Conservation (phyloP, 2,329 filamentous ascomycete genomes). For the Fusarium tjaetaba region DNA sequence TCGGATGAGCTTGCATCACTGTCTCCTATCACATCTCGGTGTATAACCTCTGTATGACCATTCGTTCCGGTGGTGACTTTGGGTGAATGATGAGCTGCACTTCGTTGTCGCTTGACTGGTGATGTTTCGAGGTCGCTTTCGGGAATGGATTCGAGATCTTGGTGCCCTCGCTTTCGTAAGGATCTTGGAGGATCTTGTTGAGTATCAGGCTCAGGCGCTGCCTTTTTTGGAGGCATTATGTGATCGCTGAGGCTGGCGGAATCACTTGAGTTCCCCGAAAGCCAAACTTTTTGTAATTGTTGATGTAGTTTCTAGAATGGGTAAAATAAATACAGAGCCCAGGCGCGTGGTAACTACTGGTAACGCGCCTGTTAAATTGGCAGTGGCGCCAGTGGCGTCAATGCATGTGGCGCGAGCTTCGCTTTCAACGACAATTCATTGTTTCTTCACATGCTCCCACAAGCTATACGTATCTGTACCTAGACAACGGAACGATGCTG, state of each 20-base stretch:
- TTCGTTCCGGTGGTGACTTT: slow-evolving; percentile 11
- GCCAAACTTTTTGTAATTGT: background rate
- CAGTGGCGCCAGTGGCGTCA: slow-evolving; percentile 40
- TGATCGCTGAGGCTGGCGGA: background rate
- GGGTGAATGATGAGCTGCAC: slow-evolving; percentile 24
- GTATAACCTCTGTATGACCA: slow-evolving; percentile 38
- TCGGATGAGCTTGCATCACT: slow-evolving; percentile 15
- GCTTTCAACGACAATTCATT: slow-evolving; percentile 1
- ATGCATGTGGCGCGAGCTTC: slow-evolving; percentile 39
- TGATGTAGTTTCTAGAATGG: slow-evolving; percentile 5
- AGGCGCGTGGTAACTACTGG: slow-evolving; percentile 34
- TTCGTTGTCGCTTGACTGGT: slow-evolving; percentile 48
- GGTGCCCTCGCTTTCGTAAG: slow-evolving; percentile 40
- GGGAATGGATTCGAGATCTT: slow-evolving; percentile 43
- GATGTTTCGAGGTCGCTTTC: slow-evolving; percentile 44
- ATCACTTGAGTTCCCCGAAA: background rate
- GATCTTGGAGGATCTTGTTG: slow-evolving; percentile 23
- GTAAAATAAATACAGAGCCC: slow-evolving; percentile 11
- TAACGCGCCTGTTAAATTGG: slow-evolving; percentile 43
- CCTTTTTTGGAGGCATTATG: slow-evolving; percentile 38
- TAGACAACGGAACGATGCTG: slow-evolving; percentile 49
- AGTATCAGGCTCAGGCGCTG: slow-evolving; percentile 17
- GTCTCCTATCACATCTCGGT: background rate
- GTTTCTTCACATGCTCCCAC: background rate
- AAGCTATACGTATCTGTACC: background rate